Percentiles rank a stretch among this genome's conserved stretches.
Conservation (phyloP, 2,329 filamentous ascomycete genomes). For the Immersiporthe knoxdaviesiana region DNA sequence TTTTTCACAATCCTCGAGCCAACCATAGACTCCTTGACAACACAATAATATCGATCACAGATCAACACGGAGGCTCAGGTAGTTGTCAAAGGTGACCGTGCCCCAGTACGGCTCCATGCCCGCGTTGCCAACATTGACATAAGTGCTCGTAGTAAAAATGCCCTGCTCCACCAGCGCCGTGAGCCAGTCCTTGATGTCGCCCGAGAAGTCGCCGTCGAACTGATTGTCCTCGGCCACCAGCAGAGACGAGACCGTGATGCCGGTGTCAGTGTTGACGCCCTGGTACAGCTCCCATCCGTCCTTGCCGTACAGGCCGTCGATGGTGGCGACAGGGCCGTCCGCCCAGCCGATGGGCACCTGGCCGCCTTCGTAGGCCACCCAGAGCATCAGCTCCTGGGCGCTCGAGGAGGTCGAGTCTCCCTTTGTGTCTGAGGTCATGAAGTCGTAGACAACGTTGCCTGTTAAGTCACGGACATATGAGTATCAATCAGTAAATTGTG, state of each 20-base stretch:
- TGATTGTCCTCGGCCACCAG: slow-evolving; percentile 40
- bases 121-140: slow-evolving; percentile 48
- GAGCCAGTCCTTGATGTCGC: slow-evolving; percentile 48
- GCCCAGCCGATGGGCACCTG: slow-evolving; percentile 49
- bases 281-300: slow-evolving; percentile 47
- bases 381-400: slow-evolving; percentile 49
- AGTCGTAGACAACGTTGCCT: slow-evolving; percentile 48
- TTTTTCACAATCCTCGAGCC: neutral
- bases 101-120: slow-evolving; percentile 38
- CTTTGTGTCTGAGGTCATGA: slow-evolving; percentile 48
- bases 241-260: slow-evolving; percentile 46
- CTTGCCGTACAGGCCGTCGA: slow-evolving; percentile 42
- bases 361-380: slow-evolving; percentile 48
- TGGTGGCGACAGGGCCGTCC: slow-evolving; percentile 40
- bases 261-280: slow-evolving; percentile 46
- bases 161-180: slow-evolving; percentile 42
- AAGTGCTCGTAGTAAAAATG: slow-evolving; percentile 42
- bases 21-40: neutral
- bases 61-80: slow-evolving; percentile 32
- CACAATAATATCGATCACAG: slow-evolving; percentile 22
- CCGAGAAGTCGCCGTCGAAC: slow-evolving; percentile 43
- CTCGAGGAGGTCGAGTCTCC: slow-evolving; percentile 45
- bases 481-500: neutral
- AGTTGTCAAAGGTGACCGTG: slow-evolving; percentile 33
- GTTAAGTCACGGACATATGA: neutral